Conservation (phyloP, 2,329 filamentous ascomycete genomes). For the Pseudogymnoascus sp. region DNA sequence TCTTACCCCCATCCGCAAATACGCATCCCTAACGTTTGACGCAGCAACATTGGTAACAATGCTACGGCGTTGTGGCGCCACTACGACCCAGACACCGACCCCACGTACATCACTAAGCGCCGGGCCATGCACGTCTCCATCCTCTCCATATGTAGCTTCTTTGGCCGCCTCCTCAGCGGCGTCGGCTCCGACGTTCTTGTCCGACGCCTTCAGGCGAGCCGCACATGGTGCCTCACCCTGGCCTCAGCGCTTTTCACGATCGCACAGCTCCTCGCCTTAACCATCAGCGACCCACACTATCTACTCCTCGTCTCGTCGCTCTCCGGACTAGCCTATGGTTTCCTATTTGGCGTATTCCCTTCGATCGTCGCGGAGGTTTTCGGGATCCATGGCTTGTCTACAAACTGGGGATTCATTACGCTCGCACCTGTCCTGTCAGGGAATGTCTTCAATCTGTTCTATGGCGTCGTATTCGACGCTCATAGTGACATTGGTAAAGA, state of each 20-base stretch:
- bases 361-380: conserved; percentile 86
- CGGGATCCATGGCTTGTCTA: conserved; percentile 76
- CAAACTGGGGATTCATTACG: conserved; percentile 97
- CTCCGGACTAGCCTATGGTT: conserved; percentile 84
- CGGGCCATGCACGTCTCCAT: conserved; percentile 93
- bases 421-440: conserved; percentile 78
- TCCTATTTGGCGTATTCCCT: conserved; percentile 89
- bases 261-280: conserved; percentile 69
- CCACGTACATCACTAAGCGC: conserved; percentile 67
- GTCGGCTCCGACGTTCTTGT: conserved; percentile 88
- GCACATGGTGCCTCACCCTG: conserved; percentile 82
- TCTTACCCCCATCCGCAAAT: not conserved
- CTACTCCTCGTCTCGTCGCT: conserved; percentile 72
- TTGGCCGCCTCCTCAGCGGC: conserved; percentile 70
- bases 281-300: conserved; percentile 65
- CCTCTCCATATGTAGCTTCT: conserved; percentile 80
- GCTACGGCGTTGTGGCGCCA: conserved; percentile 81
- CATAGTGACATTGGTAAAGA: conserved; percentile 62
- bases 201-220: conserved; percentile 68
- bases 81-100: conserved; percentile 64
- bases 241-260: conserved; percentile 69
- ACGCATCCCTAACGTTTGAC: not conserved
- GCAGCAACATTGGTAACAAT: conserved; percentile 88
- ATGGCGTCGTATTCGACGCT: conserved; percentile 73
- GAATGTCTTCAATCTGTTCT: conserved; percentile 88